Evolutionary conservation across 2,329 filamentous ascomycete species (phyloP), one percentile per base, ranked within the genome.

Genomic region (Lecanoromycetidae sp.): DNA sequence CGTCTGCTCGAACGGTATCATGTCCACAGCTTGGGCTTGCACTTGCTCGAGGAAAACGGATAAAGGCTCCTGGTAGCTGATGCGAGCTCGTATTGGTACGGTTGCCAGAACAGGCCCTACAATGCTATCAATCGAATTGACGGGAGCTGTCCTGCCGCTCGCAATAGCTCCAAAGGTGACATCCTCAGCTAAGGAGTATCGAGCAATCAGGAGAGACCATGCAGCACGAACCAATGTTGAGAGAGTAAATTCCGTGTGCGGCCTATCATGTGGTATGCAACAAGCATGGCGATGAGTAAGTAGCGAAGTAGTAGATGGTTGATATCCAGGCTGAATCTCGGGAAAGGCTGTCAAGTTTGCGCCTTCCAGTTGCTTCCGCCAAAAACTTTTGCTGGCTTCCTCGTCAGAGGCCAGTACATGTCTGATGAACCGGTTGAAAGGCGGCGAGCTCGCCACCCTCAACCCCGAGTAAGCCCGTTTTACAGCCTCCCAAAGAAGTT

Each of bases 111-210:
- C 61, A 3, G 65, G 63, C 4, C 66, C 67, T 33, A 63, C 57
- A 12, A 69, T 65, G 25, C 60, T 54, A 35, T 63, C 58, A 30
- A 68, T 62, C 3, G 60, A 60, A 12, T 52, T 26, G 19, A 68
- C 55, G 10, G 61, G 56, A 7, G 59, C 56, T 20, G 67, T 61
- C 2, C 63, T 55, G 0, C 63, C 61, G 5, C 60, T 61, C 15
- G 62, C 55, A 1, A 61, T 66, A 48, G 66, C 66, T 1, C 69
- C 71, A 57, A 72, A 74, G 20, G 67, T 61, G 5, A 71, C 65
- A 52, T 72, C 67, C 41, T 70, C 63, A 13, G 64, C 64, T 2
- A 62, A 65, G n/a, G 68, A 66, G 52, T 71, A 71, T 37, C 62
- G 64, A 32, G 66, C 60, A 5, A 72, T 55, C 2, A 71, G 58